phyloP scores from a whole-genome alignment of 2,329 filamentous ascomycete genomes.

The Hymenoscyphus fructigenus region DNA sequence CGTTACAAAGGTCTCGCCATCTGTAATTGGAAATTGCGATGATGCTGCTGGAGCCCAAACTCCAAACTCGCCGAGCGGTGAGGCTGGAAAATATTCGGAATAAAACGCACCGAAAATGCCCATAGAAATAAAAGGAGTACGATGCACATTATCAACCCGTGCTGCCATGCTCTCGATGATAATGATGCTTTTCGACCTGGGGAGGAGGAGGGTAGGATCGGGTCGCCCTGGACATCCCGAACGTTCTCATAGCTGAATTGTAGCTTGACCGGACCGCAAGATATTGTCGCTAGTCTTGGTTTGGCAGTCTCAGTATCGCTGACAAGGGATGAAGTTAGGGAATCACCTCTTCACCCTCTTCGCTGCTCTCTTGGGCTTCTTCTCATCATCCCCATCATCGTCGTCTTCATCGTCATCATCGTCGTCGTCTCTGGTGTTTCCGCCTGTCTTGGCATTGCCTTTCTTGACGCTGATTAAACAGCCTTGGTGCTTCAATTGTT shows the following conservation, averaged over 20 bases:
- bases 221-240: not conserved
- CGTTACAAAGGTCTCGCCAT: slow-evolving; percentile 1
- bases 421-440: slow-evolving; percentile 36
- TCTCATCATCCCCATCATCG: slow-evolving; percentile 25
- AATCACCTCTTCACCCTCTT: slow-evolving; percentile 15
- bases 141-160: not conserved
- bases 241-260: slow-evolving; percentile 2
- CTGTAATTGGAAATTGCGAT: not conserved
- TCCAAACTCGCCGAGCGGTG: not conserved
- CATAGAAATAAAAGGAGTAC: slow-evolving; percentile 1
- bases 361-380: slow-evolving; percentile 20
- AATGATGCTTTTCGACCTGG: not conserved
- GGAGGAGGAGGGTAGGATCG: not conserved
- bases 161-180: not conserved
- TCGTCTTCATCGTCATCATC: slow-evolving; percentile 30
- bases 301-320: slow-evolving; percentile 3
- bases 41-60: slow-evolving; percentile 1
- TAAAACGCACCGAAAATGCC: not conserved
- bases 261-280: slow-evolving; percentile 3
- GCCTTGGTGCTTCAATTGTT: slow-evolving; percentile 73
- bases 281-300: slow-evolving; percentile 1
- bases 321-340: slow-evolving; percentile 1
- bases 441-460: slow-evolving; percentile 64
- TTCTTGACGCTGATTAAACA: slow-evolving; percentile 86
- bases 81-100: slow-evolving; percentile 1